Evolutionary conservation across 2,329 filamentous ascomycete genomes (phyloP), one percentile per base, ranked within the genome.

Genomic region (Pyricularia sp.): DNA sequence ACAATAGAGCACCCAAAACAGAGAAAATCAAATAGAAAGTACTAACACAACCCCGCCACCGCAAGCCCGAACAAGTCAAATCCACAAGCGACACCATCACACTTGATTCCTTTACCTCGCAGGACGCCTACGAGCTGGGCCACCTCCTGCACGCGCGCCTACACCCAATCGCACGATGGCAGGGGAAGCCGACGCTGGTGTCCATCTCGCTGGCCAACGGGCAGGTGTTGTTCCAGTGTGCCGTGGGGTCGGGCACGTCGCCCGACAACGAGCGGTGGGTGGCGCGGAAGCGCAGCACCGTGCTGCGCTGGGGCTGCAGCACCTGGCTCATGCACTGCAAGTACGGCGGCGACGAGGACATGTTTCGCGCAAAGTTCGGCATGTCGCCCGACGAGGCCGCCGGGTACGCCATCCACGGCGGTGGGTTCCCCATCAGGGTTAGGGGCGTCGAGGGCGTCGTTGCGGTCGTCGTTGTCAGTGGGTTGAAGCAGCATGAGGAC

Each of bases 331-430:
- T 93, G 86, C 83, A 86, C 71, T 86, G 87, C 77, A 92, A 92
- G 80, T 88, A 88, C 72, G 76, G 74, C 0, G 86, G 86, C 12
- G 84, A 93, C 71, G 89, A 93, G 79, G 80, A 76, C 28, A 81
- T 79, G 2, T 93, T 94, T 77, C 83, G 84, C 59, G 82, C 83
- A 36, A 90, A 90, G 76, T 91, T 86, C 75, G 88, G 84, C 42
- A 80, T 94, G 74, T 83, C 85, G 6, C 79, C 33, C 23, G 84
- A 83, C 66, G 81, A 82, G 20, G 84, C 83, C 2, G 82, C 83
- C 68, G 81, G 86, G 36, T 94, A 91, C 80, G 91, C 91, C 0
- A 91, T 93, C 71, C 91, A 94, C 77, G 92, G 92, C 0, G 92
- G 92, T 26, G 92, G 84, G 0, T 87, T 92, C 71, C 92, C 92